Conservation (phyloP, 2,329 filamentous ascomycete genomes). For the Paracoccidioides lutzii region DNA sequence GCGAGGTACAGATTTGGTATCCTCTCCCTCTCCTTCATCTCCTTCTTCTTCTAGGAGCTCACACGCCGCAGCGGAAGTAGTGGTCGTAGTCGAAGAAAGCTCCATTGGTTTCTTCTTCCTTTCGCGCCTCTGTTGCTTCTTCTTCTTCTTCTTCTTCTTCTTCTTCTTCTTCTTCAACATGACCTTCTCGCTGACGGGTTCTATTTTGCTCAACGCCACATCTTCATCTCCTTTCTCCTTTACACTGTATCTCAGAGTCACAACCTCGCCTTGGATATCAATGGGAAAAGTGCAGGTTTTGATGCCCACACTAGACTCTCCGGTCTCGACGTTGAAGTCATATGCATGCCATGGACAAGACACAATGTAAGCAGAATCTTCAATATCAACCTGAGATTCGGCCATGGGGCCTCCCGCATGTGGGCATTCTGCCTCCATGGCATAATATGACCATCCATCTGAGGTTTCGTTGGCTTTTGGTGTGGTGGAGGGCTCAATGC, state of each 20-base stretch:
- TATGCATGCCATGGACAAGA: constrained; percentile 40
- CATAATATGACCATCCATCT: constrained; percentile 35
- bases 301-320: constrained; percentile 36
- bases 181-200: constrained; percentile 35
- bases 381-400: constrained; percentile 35
- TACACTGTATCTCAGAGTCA: constrained; percentile 23
- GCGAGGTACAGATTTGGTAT: constrained; percentile 8
- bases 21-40: neutral
- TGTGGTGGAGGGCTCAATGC: constrained; percentile 23
- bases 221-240: constrained; percentile 12
- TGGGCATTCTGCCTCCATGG: constrained; percentile 38
- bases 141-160: constrained; percentile 22
- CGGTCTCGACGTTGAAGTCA: constrained; percentile 38
- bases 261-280: constrained; percentile 22
- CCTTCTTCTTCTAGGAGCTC: constrained; percentile 1
- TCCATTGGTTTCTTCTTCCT: neutral
- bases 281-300: constrained; percentile 37
- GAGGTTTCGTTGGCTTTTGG: constrained; percentile 21
- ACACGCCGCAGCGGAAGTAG: neutral
- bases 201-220: constrained; percentile 22
- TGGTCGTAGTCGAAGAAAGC: constrained; percentile 6
- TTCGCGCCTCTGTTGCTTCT: constrained; percentile 18
- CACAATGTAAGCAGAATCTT: constrained; percentile 36
- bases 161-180: constrained; percentile 33
- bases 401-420: constrained; percentile 37